Evolutionary conservation across 345 rosid species (phyloP).

Genomic region (Mercurialis annua): DNA sequence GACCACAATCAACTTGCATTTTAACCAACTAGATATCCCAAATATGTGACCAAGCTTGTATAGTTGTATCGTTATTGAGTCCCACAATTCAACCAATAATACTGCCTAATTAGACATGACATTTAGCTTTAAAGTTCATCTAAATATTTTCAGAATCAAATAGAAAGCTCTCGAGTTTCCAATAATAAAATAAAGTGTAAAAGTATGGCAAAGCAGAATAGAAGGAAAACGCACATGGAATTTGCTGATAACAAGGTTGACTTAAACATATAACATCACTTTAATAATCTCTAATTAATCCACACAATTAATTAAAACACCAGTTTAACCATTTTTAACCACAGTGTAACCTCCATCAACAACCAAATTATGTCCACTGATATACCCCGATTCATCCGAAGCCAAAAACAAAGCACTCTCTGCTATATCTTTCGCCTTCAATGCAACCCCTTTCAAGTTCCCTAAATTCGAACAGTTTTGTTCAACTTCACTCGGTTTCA

Average conservation of each 20-base stretch:
- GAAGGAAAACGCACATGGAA: conserved; percentile 46
- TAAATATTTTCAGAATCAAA: too few species aligned
- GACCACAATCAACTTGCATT: too few species aligned
- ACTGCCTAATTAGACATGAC: too few species aligned
- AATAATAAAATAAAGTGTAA: too few species aligned
- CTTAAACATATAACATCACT: conserved; percentile 10
- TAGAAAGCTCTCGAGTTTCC: too few species aligned
- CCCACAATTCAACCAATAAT: too few species aligned
- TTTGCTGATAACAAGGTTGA: conserved; percentile 33
- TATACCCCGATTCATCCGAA: conserved; percentile 72
- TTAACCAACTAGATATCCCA: too few species aligned
- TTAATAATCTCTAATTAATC: neutral
- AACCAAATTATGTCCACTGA: conserved; percentile 82
- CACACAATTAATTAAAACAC: neutral
- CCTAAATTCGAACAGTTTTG: conserved; percentile 33
- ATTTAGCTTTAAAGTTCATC: too few species aligned
- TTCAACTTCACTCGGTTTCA: conserved; percentile 49
- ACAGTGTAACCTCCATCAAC: conserved; percentile 88
- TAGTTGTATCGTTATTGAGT: too few species aligned
- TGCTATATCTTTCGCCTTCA: conserved; percentile 74
- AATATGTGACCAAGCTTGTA: too few species aligned
- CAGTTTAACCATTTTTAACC: conserved; percentile 28
- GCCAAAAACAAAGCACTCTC: conserved; percentile 86
- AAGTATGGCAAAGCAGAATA: conserved; percentile 20
- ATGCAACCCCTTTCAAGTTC: conserved; percentile 62